Percentiles rank a stretch among this genome's conserved stretches.
Conservation (phyloP, 495 filamentous ascomycete species). For the Bryoglossum gracile region DNA sequence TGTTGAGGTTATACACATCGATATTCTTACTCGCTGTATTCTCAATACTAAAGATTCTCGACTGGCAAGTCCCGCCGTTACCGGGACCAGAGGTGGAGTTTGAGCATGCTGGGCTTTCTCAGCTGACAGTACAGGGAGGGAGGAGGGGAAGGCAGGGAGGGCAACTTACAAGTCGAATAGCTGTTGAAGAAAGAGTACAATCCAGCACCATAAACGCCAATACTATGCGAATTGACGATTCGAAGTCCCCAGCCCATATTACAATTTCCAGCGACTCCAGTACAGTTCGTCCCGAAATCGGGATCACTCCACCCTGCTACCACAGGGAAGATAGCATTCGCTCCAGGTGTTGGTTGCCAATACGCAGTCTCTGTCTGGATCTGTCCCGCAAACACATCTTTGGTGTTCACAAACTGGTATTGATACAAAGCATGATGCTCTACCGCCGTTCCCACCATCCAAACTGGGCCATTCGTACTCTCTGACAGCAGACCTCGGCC, state of each 20-base stretch:
- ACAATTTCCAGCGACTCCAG: slow-evolving; percentile 51
- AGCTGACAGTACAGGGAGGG: slow-evolving; percentile 31
- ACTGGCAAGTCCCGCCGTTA: slow-evolving; percentile 49
- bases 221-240: slow-evolving; percentile 47
- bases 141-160: neutral
- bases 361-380: slow-evolving; percentile 82
- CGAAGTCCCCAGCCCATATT: slow-evolving; percentile 29
- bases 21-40: slow-evolving; percentile 10
- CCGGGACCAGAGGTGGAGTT: slow-evolving; percentile 28
- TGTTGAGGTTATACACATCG: slow-evolving; percentile 23
- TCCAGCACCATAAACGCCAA: slow-evolving; percentile 64
- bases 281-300: slow-evolving; percentile 38
- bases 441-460: slow-evolving; percentile 56
- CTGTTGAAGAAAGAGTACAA: slow-evolving; percentile 72
- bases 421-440: slow-evolving; percentile 80
- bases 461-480: slow-evolving; percentile 46
- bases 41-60: slow-evolving; percentile 51
- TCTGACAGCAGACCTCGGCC: slow-evolving; percentile 62
- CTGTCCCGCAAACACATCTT: slow-evolving; percentile 63
- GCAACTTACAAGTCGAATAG: slow-evolving; percentile 26
- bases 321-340: slow-evolving; percentile 46
- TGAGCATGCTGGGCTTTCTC: slow-evolving; percentile 34
- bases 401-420: slow-evolving; percentile 66
- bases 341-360: slow-evolving; percentile 60
- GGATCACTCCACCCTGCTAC: slow-evolving; percentile 46